phyloP scores from a whole-genome alignment of 2,329 filamentous ascomycete species.

The Didymella pinodella region DNA sequence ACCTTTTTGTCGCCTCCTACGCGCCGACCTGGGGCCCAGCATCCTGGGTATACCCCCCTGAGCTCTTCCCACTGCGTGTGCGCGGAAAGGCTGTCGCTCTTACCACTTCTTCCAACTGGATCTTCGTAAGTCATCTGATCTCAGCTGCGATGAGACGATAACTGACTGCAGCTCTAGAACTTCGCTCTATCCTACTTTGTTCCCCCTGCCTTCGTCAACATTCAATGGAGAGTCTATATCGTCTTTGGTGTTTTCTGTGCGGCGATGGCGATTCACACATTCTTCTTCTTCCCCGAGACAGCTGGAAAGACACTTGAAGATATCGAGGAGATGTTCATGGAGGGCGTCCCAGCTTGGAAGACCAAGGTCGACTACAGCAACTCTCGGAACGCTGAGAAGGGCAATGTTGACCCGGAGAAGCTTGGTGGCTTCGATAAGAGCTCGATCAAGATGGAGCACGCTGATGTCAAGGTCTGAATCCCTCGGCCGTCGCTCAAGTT shows the following conservation, averaged over 20 bases:
- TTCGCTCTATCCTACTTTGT: conserved; percentile 65
- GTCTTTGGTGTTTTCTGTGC: conserved; percentile 78
- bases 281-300: conserved; percentile 72
- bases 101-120: conserved; percentile 68
- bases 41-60: conserved; percentile 66
- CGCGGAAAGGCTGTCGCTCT: conserved; percentile 71
- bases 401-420: conserved; percentile 40
- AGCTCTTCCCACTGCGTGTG: conserved; percentile 68
- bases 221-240: conserved; percentile 71
- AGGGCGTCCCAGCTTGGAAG: conserved; percentile 66
- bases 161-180: conserved; percentile 56
- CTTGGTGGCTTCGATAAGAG: conserved; percentile 19
- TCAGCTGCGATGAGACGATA: neutral
- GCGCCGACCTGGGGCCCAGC: conserved; percentile 70
- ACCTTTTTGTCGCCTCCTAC: conserved; percentile 75
- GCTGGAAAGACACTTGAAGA: conserved; percentile 79
- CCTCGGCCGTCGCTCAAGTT: neutral
- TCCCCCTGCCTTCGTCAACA: conserved; percentile 66
- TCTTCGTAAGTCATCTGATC: conserved; percentile 43
- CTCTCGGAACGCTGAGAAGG: conserved; percentile 34
- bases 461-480: conserved; percentile 10
- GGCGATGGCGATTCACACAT: conserved; percentile 72
- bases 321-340: conserved; percentile 74
- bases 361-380: conserved; percentile 43
- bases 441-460: conserved; percentile 18